phyloP scores from a whole-genome alignment of 805 yeast genomes.

The Candida vartiovaarae region DNA sequence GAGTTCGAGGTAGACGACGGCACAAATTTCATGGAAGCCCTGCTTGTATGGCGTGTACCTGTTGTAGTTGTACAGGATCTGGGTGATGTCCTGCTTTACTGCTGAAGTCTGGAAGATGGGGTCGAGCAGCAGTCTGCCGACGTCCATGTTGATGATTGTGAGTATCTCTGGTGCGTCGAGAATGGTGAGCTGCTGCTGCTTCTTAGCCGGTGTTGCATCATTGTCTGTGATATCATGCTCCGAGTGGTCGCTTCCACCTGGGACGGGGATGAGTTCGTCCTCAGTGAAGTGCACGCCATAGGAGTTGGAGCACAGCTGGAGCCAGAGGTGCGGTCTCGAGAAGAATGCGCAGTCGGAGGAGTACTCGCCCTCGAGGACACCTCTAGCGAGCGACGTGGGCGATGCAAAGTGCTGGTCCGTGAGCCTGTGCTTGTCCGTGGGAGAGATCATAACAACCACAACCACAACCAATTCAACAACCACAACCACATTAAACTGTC shows the following conservation, averaged over 20 bases:
- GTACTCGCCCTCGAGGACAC: constrained; percentile 20
- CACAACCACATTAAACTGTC: too few species aligned
- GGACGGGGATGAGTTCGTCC: constrained; percentile 15
- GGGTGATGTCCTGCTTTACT: constrained; percentile 14
- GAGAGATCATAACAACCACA: constrained; percentile 2
- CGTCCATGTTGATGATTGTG: constrained; percentile 20
- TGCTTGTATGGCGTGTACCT: constrained; percentile 33
- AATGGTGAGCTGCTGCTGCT: constrained; percentile 7
- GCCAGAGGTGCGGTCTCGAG: constrained; percentile 19
- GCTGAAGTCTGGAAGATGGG: constrained; percentile 14
- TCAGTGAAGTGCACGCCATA: constrained; percentile 13
- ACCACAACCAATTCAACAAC: too few species aligned
- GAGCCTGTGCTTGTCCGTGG: constrained; percentile 8
- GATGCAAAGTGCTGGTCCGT: constrained; percentile 16
- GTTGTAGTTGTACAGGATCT: constrained; percentile 21
- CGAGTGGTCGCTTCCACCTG: constrained; percentile 1
- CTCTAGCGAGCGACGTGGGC: constrained; percentile 13
- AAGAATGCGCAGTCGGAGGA: constrained; percentile 11
- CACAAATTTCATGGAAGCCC: constrained; percentile 47
- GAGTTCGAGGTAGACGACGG: constrained; percentile 37
- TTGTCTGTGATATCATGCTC: constrained; percentile 3
- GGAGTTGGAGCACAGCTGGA: constrained; percentile 17
- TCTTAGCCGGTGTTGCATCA: constrained; percentile 5
- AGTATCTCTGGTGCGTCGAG: constrained; percentile 4
- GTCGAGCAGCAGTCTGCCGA: constrained; percentile 21